Evolutionary conservation across 1,139 yeast species (phyloP), one percentile per base, ranked within the genome.

Genomic region (Lodderomyces oxycetoniae): DNA sequence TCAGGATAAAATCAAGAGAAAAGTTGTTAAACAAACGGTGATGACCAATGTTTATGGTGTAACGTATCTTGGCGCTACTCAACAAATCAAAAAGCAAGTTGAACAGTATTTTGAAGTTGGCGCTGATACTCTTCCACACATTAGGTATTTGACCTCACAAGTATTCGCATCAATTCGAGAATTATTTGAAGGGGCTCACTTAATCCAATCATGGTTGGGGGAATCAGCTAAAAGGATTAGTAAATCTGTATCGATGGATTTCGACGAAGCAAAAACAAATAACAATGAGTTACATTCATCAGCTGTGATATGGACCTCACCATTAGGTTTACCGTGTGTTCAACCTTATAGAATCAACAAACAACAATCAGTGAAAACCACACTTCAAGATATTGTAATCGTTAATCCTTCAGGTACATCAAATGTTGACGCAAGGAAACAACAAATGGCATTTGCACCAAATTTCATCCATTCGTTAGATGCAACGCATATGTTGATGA

Each of bases 1-100:
- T 17, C 66, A 72, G 40, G 86, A 81, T 35, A 73, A 77, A 44
- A 74, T 91, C 41, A 74, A 81, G 16, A 74, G 99, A 50, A 89
- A 89, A 55, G 82, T 91, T 31, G 95, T 91, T 32, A 91, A 91
- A 56, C 97, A 91, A 58, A 87, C 98, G 0, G 98, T 91, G 20
- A 91, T 91, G 99, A 91, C 99, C 1, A 89, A 88, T 50, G 99
- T 91, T 28, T 91, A 93, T 54, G 99, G 99, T 48, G 99, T 91
- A 9, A 91, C 99, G 0, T 87, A 76, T 55, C 75, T 87, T 42
- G 99, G 99, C 13, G 98, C 97, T 0, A 75, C 87, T 17, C 81
- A 79, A 4, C 99, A 91, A 62, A 87, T 91, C 49, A 73, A 72
- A 39, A 82, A 79, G 47, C 86, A 83, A 54, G 57, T 79, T 29